These are phyloP conservation scores for Cicer chorassanicum DNA, from an alignment of 306 rosid species.

Conservation along the genomic window DNA sequence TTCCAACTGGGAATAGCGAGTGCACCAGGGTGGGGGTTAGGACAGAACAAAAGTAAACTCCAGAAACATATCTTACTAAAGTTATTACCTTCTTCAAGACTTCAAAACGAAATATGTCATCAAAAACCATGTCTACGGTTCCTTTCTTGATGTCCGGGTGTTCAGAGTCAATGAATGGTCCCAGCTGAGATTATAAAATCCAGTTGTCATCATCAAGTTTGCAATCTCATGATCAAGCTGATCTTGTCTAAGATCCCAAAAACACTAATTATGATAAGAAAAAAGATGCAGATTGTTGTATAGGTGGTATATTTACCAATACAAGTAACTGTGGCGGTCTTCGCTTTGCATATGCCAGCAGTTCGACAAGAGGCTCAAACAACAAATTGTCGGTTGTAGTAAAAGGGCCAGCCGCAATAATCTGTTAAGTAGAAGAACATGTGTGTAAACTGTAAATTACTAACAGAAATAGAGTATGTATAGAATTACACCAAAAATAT, in stretches of 20 bases:
- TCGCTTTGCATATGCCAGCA: constrained; percentile 82
- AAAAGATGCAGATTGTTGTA: constrained; percentile 36
- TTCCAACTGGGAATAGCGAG: constrained; percentile 62
- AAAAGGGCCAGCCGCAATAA: constrained; percentile 93
- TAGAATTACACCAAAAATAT: constrained; percentile 18
- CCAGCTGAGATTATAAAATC: constrained; percentile 63
- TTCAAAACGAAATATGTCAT: constrained; percentile 74
- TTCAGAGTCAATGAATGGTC: constrained; percentile 92
- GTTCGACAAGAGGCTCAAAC: constrained; percentile 85
- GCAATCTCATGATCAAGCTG: constrained; percentile 22
- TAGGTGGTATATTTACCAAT: constrained; percentile 59
- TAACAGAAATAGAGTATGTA: constrained; percentile 20
- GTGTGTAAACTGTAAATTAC: constrained; percentile 19
- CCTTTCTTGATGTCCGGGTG: constrained; percentile 89
- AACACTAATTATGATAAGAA: constrained; percentile 4
- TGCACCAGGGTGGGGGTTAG: constrained; percentile 27
- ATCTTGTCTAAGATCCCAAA: constrained; percentile 30
- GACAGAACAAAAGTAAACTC: neutral
- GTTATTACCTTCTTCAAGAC: constrained; percentile 73
- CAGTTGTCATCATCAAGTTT: constrained; percentile 41
- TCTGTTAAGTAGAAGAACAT: constrained; percentile 56
- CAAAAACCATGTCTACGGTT: constrained; percentile 68
- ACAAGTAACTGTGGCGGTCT: constrained; percentile 79
- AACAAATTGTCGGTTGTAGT: constrained; percentile 85
- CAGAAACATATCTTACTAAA: neutral